A percentile compares a stretch with the other conserved stretches of the same genome.
Evolutionary conservation across 2,329 filamentous ascomycete genomes (phyloP).

Genomic region (Phialophora chinensis): DNA sequence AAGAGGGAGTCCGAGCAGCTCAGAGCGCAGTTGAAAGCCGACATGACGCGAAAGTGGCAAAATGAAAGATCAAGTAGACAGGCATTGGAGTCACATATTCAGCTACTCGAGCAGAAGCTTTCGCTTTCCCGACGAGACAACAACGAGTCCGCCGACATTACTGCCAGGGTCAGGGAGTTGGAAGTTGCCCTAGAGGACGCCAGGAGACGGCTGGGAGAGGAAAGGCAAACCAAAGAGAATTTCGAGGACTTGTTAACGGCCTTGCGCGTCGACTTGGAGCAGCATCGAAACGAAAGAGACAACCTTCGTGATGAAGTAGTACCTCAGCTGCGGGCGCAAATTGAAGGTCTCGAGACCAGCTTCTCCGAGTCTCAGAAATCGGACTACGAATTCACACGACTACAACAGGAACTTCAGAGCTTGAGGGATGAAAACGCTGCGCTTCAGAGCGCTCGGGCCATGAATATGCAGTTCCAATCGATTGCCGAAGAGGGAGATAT

Average conservation of each 20-base stretch:
- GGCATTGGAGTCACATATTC: conserved; percentile 81
- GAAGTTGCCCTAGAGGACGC: conserved; percentile 82
- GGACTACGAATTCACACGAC: conserved; percentile 78
- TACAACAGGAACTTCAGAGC: conserved; percentile 82
- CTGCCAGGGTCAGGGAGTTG: conserved; percentile 74
- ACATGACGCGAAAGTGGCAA: conserved; percentile 83
- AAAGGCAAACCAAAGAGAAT: conserved; percentile 85
- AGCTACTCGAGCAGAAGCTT: conserved; percentile 78
- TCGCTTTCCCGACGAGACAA: conserved; percentile 55
- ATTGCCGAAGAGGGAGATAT: conserved; percentile 65
- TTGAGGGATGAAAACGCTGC: conserved; percentile 60
- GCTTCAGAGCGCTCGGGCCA: conserved; percentile 54
- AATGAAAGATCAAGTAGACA: conserved; percentile 80
- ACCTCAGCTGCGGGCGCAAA: conserved; percentile 74
- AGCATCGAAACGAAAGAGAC: conserved; percentile 84
- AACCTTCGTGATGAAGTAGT: conserved; percentile 88
- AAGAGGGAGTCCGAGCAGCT: conserved; percentile 88
- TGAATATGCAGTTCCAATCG: conserved; percentile 62
- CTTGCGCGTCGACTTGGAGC: conserved; percentile 80
- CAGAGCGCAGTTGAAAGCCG: conserved; percentile 81
- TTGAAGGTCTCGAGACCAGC: conserved; percentile 62
- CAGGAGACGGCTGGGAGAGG: conserved; percentile 79
- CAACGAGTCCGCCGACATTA: conserved; percentile 53
- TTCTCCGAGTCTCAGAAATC: conserved; percentile 69
- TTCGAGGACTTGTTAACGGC: conserved; percentile 90